Evolutionary conservation across 331 rosid genomes (phyloP), one percentile per base, ranked within the genome.

Genomic region (Prunus yedoensis): DNA sequence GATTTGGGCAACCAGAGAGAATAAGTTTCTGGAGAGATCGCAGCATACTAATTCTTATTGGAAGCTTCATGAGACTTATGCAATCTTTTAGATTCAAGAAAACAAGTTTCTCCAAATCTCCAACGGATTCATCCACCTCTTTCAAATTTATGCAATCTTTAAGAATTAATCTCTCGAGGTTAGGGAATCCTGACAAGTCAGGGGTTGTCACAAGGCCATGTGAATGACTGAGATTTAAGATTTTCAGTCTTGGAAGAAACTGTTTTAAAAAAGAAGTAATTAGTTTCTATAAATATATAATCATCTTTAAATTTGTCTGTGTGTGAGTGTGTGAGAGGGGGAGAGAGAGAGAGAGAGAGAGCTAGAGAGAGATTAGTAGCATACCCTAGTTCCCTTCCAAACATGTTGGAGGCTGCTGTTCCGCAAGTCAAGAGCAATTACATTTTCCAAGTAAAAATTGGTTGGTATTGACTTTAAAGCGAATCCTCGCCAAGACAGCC

Each of bases 321-420:
- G 38, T 32, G 6, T 32, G 38, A 0, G 38, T 4, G 38, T 32
- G 6, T 4, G n/a, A n/a, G n/a, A n/a, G n/a, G 4, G 38, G 4
- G 38, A 32, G 35, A 32, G 35, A 32, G 6, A 32, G 38, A 4
- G 38, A 32, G 38, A 32, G 38, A 32, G 35, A 32, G 35, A 32
- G 6, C 25, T 23, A 58, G 63, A 63, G 47, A 28, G 68, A 28
- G 21, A 63, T 25, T 15, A 63, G 46, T 13, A 63, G 9, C 4
- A 16, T 67, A 77, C 80, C 66, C 8, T 58, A 4, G 28, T 62
- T 10, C 45, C 28, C 51, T 62, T 27, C 80, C 80, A 77, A 68
- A 52, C 59, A 3, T 68, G 49, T 46, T n/a, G 17, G 51, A 63
- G 21, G 10, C 20, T 1, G 68, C 68, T 63, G 2, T 63, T 63